Base-by-base conservation (phyloP, 495 filamentous ascomycete species). In the Cercophora scortea region DNA sequence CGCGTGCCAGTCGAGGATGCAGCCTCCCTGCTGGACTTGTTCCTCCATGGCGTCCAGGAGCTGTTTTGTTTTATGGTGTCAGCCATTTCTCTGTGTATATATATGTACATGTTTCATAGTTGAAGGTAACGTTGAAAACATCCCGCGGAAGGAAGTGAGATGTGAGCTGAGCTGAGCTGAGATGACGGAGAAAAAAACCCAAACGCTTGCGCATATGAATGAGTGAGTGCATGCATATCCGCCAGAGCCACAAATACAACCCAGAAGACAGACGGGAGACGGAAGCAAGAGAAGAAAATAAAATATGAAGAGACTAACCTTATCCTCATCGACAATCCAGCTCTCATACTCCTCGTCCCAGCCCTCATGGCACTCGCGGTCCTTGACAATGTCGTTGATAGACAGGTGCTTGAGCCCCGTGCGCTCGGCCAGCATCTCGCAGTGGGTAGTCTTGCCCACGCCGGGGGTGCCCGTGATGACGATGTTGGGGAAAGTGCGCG, bases 321-420 rank as follows among this genome's bases (percentile, higher is more conserved):
- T 95, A 64, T 97, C 92, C 65, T 98, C 93, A 65, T 98, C 90
- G 17, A 98, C 90, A 45, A 96, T 87, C 86, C 88, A 96, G 59
- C 85, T 88, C 69, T 88, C 79, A 39, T 82, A 79, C 68, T 89
- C 87, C 15, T 93, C 84, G 55, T 95, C 89, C 67, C 81, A 95
- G 12, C 85, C 86, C 50, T 94, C 88, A 54, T 89, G 85, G 62
- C 88, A 95, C 36, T 74, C 80, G 33, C 81, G 78, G 49, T 93
- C 85, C 66, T 96, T 96, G 58, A 91, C 90, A 43, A 96, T 71
- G 46, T 92, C 75, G 68, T 97, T 97, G 63, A 98, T 80, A n/a
- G 81, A 83, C 6, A 98, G 69, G 68, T 96, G 90, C 64, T 82
- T 81, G 51, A 97, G 73, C 10, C 68, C 69, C 4, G 68, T 72